These are phyloP conservation scores for Saksenaea vasiformis DNA, from an alignment of 371 early-diverging fungal species.

Conservation along the genomic window DNA sequence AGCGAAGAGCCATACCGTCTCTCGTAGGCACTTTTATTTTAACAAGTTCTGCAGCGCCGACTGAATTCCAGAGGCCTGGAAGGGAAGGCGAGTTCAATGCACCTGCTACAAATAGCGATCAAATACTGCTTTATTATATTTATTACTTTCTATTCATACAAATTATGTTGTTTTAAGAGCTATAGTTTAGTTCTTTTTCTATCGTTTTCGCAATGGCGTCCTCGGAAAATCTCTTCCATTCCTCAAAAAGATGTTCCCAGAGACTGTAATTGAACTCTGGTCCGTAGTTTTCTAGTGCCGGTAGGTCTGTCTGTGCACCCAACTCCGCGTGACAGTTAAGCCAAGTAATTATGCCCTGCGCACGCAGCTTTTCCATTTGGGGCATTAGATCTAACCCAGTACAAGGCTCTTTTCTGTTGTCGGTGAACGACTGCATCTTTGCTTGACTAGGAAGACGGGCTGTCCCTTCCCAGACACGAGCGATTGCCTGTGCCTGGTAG, in stretches of 20 bases:
- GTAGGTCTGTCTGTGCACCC: background rate
- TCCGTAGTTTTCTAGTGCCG: background rate
- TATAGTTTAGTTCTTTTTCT: background rate
- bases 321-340: constrained; percentile 35
- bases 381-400: background rate
- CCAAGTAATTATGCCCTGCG: constrained; percentile 26
- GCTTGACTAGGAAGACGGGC: constrained; percentile 25
- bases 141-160: background rate
- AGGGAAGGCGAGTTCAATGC: too few relatives aligned
- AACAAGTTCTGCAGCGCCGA: too few relatives aligned
- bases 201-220: background rate
- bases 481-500: constrained; percentile 36
- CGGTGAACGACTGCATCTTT: constrained; percentile 22
- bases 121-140: background rate
- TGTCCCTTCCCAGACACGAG: constrained; percentile 39
- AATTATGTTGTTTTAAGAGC: background rate
- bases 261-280: background rate
- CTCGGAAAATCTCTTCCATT: background rate
- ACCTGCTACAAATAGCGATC: background rate
- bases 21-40: too few relatives aligned
- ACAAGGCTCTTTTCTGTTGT: constrained; percentile 16
- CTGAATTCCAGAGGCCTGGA: too few relatives aligned
- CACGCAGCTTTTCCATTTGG: constrained; percentile 12
- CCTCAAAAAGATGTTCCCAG: background rate
- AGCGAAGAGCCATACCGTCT: too few relatives aligned